These are phyloP conservation scores for Arxiozyma heterogenica DNA, from an alignment of 1,139 yeast species.

Conservation along the genomic window DNA sequence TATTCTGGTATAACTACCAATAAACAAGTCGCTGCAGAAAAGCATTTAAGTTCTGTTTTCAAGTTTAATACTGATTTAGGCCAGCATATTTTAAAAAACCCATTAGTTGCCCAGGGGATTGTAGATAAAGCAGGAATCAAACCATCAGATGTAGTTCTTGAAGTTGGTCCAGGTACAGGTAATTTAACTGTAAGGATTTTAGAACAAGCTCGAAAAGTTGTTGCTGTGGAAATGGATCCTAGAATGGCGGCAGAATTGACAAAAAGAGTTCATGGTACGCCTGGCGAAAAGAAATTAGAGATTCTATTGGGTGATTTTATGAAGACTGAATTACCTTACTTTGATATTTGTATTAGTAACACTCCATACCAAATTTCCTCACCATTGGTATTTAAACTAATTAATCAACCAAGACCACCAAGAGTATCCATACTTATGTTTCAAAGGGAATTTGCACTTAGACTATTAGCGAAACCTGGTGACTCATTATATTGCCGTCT, in stretches of 20 bases:
- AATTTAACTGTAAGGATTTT: slow-evolving; percentile 86
- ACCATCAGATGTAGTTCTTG: slow-evolving; percentile 87
- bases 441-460: slow-evolving; percentile 92
- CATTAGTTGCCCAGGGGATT: slow-evolving; percentile 93
- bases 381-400: slow-evolving; percentile 84
- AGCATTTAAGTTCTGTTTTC: slow-evolving; percentile 73
- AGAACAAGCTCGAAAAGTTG: slow-evolving; percentile 76
- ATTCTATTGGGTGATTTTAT: slow-evolving; percentile 91
- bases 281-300: slow-evolving; percentile 82
- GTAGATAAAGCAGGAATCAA: slow-evolving; percentile 91
- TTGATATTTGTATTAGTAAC: slow-evolving; percentile 91
- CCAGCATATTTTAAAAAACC: slow-evolving; percentile 93
- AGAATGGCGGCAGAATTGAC: slow-evolving; percentile 98
- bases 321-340: slow-evolving; percentile 90
- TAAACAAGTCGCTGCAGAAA: slow-evolving; percentile 53
- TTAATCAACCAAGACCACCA: slow-evolving; percentile 90
- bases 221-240: slow-evolving; percentile 98
- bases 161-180: slow-evolving; percentile 99
- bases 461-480: slow-evolving; percentile 91
- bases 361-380: slow-evolving; percentile 98
- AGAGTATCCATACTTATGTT: slow-evolving; percentile 94
- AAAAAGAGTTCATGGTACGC: slow-evolving; percentile 94
- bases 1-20: slow-evolving; percentile 33
- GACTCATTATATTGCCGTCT: slow-evolving; percentile 85
- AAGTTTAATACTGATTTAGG: slow-evolving; percentile 95